Conservation (phyloP, 805 yeast species). For the Metschnikowia matae region DNA sequence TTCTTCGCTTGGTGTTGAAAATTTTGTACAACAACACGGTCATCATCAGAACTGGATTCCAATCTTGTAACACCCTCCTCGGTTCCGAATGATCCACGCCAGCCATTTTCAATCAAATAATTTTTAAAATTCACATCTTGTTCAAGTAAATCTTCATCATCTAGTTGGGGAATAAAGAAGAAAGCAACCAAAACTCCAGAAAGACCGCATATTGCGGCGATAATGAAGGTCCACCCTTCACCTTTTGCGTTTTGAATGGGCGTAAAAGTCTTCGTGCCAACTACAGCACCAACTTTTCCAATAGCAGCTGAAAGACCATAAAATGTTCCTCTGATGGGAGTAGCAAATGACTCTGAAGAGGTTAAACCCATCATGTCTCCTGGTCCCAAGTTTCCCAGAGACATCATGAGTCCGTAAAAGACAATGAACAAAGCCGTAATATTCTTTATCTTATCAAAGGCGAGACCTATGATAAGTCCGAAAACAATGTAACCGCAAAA, state of each 20-base stretch:
- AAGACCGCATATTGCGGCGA: slow-evolving; percentile 70
- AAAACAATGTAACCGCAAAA: slow-evolving; percentile 67
- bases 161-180: slow-evolving; percentile 63
- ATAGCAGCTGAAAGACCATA: slow-evolving; percentile 76
- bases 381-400: slow-evolving; percentile 72
- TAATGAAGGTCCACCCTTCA: slow-evolving; percentile 69
- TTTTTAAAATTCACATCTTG: slow-evolving; percentile 62
- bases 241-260: slow-evolving; percentile 66
- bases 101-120: slow-evolving; percentile 56
- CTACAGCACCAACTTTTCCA: slow-evolving; percentile 83
- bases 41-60: slow-evolving; percentile 12
- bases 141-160: slow-evolving; percentile 62
- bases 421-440: slow-evolving; percentile 63
- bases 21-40: slow-evolving; percentile 6
- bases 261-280: slow-evolving; percentile 69
- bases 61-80: slow-evolving; percentile 15
- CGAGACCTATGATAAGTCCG: slow-evolving; percentile 68
- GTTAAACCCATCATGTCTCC: slow-evolving; percentile 70
- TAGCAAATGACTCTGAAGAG: slow-evolving; percentile 66
- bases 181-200: slow-evolving; percentile 58
- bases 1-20: background rate
- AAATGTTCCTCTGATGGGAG: slow-evolving; percentile 71
- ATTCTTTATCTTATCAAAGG: slow-evolving; percentile 50
- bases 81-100: slow-evolving; percentile 47
- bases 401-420: slow-evolving; percentile 70